Percentiles rank a stretch among this genome's conserved stretches.
phyloP scores from a whole-genome alignment of 768 basidiomycete genomes.

The Amanita phalloides region DNA sequence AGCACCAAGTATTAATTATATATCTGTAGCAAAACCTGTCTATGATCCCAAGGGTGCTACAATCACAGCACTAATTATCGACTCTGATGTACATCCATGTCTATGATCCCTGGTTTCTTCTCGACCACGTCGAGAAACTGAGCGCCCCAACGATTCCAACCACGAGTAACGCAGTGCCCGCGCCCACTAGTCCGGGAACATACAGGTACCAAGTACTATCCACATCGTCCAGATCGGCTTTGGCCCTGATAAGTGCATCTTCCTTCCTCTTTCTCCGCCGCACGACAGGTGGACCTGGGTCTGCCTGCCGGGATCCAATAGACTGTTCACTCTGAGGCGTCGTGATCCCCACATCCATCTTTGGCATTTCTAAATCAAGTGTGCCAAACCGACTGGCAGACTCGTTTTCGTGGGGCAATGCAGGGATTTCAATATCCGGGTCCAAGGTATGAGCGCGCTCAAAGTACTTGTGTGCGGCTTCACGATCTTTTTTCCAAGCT shows the following conservation, averaged over 20 bases:
- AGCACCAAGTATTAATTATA: too few relatives aligned
- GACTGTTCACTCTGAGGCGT: conserved; percentile 25
- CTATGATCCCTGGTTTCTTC: conserved; percentile 54
- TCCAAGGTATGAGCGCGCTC: conserved; percentile 53
- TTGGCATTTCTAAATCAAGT: conserved; percentile 57
- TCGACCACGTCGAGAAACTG: conserved; percentile 61
- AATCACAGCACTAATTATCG: not conserved
- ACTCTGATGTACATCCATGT: not conserved
- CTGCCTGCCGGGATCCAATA: conserved; percentile 23
- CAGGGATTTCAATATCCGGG: conserved; percentile 59
- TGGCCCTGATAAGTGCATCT: conserved; percentile 34
- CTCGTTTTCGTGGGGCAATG: conserved; percentile 40
- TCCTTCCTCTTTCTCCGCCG: conserved; percentile 48
- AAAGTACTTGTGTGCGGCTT: conserved; percentile 60
- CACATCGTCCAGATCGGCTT: conserved; percentile 41
- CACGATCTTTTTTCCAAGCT: conserved; percentile 67
- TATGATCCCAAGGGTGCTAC: not conserved
- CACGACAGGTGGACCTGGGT: conserved; percentile 25
- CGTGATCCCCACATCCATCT: conserved; percentile 37
- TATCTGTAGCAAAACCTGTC: too few relatives aligned
- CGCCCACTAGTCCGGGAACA: conserved; percentile 69
- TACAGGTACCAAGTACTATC: conserved; percentile 76
- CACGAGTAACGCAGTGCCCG: conserved; percentile 74
- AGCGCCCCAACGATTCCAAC: conserved; percentile 71
- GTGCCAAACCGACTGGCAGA: conserved; percentile 15